Evolutionary conservation across 352 stramenopile species (phyloP), one percentile per base, ranked within the genome.

Genomic region (Globisporangium spiculum): DNA sequence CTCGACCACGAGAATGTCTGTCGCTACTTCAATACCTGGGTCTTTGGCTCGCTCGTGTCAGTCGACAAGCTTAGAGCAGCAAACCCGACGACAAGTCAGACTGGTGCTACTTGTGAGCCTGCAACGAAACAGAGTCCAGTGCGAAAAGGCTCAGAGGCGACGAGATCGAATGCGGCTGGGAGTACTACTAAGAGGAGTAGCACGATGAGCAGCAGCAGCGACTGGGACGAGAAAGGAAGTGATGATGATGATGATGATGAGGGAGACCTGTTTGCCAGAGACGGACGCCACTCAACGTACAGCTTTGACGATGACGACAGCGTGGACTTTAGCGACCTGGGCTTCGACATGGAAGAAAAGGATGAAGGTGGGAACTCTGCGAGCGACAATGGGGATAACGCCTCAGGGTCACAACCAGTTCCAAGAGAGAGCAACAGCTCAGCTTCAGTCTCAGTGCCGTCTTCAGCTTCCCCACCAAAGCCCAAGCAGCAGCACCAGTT

Each of bases 1-100:
- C 89, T 98, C 24, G 92, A 94, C 54, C 94, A 98, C 60, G 94
- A 98, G 67, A 97, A 98, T 68, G 96, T 98, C 52, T 97, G 97
- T 32, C 79, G 96, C 7, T 98, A 98, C 75, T 94, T 84, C 75
- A 88, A 91, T 65, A 91, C 86, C 27, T 94, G 86, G 86, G 84
- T 94, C 44, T 76, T 83, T 14, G 84, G 81, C 20, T 91, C 77
- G 10, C 70, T 94, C 20, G 83, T 93, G 18, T 79, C 86, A 1
- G 75, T 86, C 62, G 83, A 87, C 48, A 75, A 72, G 34, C 72
- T 83, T 9, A 72, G 72, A 18, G 10, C 14, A 20, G 4, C 34
- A 7, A 34, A 30, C 10, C 52, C 20, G 50, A 24, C 22, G 44
- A 52, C 24, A 20, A 26, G 18, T 10, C 32, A 58, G 1, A 2